phyloP scores from a whole-genome alignment of 108 stramenopile genomes.

The Cyclotella choctawhatcheeana region DNA sequence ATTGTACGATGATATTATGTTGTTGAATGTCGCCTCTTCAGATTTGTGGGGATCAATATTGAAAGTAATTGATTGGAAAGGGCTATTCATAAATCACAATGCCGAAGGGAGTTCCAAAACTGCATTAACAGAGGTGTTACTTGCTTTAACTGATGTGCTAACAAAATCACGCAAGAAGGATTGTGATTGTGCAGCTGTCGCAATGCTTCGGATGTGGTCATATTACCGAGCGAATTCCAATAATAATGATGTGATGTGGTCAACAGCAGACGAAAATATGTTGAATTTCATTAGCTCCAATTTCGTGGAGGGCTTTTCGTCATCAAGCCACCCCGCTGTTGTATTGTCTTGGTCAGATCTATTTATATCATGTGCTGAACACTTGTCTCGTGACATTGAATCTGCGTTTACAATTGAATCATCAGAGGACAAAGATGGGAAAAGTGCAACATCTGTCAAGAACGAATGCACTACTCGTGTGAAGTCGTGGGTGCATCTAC shows the following conservation, averaged over 20 bases:
- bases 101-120: background rate
- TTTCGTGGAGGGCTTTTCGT: background rate
- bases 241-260: background rate
- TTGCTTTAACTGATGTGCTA: background rate
- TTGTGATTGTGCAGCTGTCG: background rate
- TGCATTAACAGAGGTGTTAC: conserved; percentile 5
- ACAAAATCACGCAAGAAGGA: background rate
- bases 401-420: background rate
- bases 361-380: background rate
- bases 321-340: background rate
- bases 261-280: background rate
- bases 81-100: conserved; percentile 4
- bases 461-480: background rate
- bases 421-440: background rate
- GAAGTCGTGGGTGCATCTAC: background rate
- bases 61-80: background rate
- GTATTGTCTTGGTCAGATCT: background rate
- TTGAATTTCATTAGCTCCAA: background rate
- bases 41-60: background rate
- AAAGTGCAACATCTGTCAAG: background rate
- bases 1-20: no score
- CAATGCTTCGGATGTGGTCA: background rate
- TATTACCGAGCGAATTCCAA: background rate
- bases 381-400: background rate
- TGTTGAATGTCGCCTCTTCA: no score